Evolutionary conservation across 1,284 basidiomycete species (phyloP).

Genomic region (Melanopsichium pennsylvanicum): DNA sequence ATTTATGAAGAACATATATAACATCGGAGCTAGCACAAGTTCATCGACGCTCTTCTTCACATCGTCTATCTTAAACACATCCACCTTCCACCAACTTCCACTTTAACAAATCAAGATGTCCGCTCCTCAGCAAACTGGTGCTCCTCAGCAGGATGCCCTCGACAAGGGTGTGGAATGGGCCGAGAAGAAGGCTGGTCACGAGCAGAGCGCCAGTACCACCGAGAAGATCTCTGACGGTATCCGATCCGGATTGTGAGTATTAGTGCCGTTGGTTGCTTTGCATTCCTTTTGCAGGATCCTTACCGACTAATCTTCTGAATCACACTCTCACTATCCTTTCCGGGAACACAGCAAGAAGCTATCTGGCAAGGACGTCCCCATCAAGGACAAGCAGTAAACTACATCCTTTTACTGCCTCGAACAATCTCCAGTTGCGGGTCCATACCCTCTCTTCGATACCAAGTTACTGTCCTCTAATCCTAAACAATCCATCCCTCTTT

Average conservation of each 20-base stretch:
- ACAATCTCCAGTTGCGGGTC: too few species aligned
- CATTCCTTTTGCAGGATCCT: too few species aligned
- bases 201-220: constrained; percentile 37
- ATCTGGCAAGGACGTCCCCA: constrained; percentile 56
- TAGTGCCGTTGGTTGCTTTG: too few species aligned
- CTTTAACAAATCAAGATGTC: constrained; percentile 20
- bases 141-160: constrained; percentile 50
- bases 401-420: neutral
- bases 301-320: too few species aligned
- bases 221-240: constrained; percentile 60
- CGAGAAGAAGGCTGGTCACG: constrained; percentile 45
- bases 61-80: neutral
- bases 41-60: neutral
- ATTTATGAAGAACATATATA: too few species aligned
- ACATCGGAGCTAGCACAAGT: too few species aligned
- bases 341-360: constrained; percentile 47
- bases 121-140: constrained; percentile 32
- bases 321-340: neutral
- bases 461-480: neutral
- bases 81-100: neutral
- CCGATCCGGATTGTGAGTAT: constrained; percentile 46
- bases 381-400: constrained; percentile 55
- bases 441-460: constrained; percentile 20
- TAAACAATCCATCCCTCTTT: too few species aligned
- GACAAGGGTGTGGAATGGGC: constrained; percentile 49